Evolutionary conservation across 73 alveolate genomes (phyloP).

Genomic region (Tetrahymena borealis): DNA sequence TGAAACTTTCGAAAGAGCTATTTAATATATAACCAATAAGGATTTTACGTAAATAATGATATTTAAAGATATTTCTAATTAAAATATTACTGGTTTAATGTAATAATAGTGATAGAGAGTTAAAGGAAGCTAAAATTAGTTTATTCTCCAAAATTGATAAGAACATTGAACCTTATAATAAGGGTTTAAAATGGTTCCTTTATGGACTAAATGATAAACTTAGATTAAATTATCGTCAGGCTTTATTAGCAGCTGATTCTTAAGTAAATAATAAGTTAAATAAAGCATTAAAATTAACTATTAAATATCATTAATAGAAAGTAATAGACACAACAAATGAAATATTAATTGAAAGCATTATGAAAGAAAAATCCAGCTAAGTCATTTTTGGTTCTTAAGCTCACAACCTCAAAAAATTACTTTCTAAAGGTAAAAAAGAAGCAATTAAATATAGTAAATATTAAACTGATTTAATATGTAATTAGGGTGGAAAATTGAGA

Average conservation of each 20-base stretch:
- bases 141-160: neutral
- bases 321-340: neutral
- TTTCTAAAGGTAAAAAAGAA: neutral
- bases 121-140: neutral
- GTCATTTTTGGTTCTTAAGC: neutral
- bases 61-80: neutral
- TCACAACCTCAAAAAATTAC: neutral
- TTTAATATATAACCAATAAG: neutral
- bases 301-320: neutral
- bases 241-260: neutral
- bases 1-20: neutral
- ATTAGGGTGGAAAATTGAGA: neutral
- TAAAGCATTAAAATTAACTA: neutral
- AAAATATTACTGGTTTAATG: neutral
- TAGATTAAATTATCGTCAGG: neutral
- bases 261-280: neutral
- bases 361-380: neutral
- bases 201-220: neutral
- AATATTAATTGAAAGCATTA: neutral
- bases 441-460: no score
- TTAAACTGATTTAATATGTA: no score
- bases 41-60: neutral
- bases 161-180: neutral
- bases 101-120: neutral
- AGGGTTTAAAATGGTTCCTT: neutral